Evolutionary conservation across 2,329 filamentous ascomycete species (phyloP).

Genomic region (Alternaria triticina): DNA sequence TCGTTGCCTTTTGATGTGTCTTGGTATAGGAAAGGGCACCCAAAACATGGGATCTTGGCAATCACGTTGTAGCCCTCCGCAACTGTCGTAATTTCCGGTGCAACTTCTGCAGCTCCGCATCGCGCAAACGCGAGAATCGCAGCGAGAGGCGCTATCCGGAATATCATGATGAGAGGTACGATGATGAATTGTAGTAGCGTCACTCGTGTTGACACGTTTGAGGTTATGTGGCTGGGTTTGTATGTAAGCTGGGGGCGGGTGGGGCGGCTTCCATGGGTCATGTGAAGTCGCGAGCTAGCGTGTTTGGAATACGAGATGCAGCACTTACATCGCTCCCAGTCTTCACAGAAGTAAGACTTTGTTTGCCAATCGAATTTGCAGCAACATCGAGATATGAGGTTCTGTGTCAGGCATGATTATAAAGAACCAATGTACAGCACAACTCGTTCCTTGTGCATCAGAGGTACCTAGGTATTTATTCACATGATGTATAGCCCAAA

Average conservation of each 20-base stretch:
- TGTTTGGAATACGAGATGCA: constrained; percentile 2
- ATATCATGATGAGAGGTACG: constrained; percentile 19
- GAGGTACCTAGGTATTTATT: neutral
- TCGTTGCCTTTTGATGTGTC: constrained; percentile 34
- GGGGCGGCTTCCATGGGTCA: constrained; percentile 14
- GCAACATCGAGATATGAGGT: neutral
- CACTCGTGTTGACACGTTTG: constrained; percentile 18
- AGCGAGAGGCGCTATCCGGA: constrained; percentile 12
- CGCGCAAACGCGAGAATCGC: constrained; percentile 1
- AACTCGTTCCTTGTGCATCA: neutral
- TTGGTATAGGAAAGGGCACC: constrained; percentile 42
- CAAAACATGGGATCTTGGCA: constrained; percentile 42
- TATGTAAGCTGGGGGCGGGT: constrained; percentile 11
- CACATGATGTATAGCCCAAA: neutral
- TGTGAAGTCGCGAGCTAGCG: constrained; percentile 17
- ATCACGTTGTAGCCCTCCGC: constrained; percentile 41
- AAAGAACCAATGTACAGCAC: neutral
- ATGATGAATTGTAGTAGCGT: neutral
- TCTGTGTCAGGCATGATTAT: neutral
- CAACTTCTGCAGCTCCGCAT: constrained; percentile 20
- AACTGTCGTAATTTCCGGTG: constrained; percentile 40
- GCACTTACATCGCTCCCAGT: neutral
- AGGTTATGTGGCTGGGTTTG: neutral
- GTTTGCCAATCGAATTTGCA: neutral
- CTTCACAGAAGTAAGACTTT: neutral